Conservation (phyloP, 805 yeast species). For the Lachancea cidri region DNA sequence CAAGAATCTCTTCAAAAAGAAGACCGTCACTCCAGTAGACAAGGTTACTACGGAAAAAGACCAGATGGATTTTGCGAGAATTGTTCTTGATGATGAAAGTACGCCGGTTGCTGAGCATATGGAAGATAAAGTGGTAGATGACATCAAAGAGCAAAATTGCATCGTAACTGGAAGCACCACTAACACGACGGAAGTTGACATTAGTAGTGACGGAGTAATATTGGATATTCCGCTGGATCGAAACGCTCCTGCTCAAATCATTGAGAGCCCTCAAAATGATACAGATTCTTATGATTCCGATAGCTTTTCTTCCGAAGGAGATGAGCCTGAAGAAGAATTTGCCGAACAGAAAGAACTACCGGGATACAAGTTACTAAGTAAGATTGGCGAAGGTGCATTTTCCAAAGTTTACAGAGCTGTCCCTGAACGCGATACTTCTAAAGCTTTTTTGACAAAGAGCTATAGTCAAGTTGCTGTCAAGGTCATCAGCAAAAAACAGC, state of each 20-base stretch:
- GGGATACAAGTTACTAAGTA: slow-evolving; percentile 38
- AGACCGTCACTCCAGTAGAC: slow-evolving; percentile 12
- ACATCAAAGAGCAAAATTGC: background rate
- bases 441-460: slow-evolving; percentile 12
- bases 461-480: slow-evolving; percentile 44
- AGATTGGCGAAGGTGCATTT: slow-evolving; percentile 81
- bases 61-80: background rate
- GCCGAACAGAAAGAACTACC: slow-evolving; percentile 34
- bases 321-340: slow-evolving; percentile 25
- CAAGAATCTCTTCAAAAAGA: slow-evolving; percentile 17
- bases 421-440: slow-evolving; percentile 17
- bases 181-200: background rate
- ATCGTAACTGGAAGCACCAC: background rate
- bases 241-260: background rate
- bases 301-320: slow-evolving; percentile 9
- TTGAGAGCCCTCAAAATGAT: slow-evolving; percentile 8
- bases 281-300: slow-evolving; percentile 10
- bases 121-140: background rate
- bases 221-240: background rate
- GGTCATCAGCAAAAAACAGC: slow-evolving; percentile 61
- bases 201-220: background rate
- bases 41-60: background rate
- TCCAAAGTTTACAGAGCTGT: slow-evolving; percentile 65
- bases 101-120: background rate
- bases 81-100: slow-evolving; percentile 2